phyloP scores from a whole-genome alignment of 768 basidiomycete genomes.

The Tylopilus sp. region DNA sequence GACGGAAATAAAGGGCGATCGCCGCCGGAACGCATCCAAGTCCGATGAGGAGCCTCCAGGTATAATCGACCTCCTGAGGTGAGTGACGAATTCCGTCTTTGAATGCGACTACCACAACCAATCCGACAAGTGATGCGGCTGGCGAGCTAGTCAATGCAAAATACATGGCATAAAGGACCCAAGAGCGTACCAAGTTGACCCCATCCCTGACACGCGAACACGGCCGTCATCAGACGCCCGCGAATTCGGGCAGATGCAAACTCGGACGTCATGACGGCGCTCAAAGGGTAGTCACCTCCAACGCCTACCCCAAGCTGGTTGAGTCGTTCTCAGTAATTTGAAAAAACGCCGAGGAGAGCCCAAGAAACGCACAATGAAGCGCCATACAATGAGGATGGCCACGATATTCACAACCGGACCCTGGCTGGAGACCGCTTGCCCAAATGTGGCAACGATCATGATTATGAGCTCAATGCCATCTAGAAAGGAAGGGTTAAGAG shows the following conservation, averaged over 20 bases:
- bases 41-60: too few relatives aligned
- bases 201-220: too few relatives aligned
- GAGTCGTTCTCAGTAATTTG: neutral
- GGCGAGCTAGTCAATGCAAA: too few relatives aligned
- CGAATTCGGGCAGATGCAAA: neutral
- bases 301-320: neutral
- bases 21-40: too few relatives aligned
- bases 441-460: neutral
- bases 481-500: neutral
- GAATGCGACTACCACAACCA: too few relatives aligned
- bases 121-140: too few relatives aligned
- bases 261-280: neutral
- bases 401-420: neutral
- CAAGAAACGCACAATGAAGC: neutral
- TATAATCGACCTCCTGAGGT: too few relatives aligned
- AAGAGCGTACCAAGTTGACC: too few relatives aligned
- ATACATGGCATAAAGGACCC: too few relatives aligned
- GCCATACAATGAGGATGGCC: neutral
- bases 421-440: neutral
- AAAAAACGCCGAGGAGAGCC: neutral
- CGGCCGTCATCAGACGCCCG: too few relatives aligned
- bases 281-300: neutral
- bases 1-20: too few relatives aligned
- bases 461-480: neutral
- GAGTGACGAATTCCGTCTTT: too few relatives aligned